These are phyloP conservation scores for Fusarium beomiforme DNA, from an alignment of 2,329 filamentous ascomycete species.

Conservation along the genomic window DNA sequence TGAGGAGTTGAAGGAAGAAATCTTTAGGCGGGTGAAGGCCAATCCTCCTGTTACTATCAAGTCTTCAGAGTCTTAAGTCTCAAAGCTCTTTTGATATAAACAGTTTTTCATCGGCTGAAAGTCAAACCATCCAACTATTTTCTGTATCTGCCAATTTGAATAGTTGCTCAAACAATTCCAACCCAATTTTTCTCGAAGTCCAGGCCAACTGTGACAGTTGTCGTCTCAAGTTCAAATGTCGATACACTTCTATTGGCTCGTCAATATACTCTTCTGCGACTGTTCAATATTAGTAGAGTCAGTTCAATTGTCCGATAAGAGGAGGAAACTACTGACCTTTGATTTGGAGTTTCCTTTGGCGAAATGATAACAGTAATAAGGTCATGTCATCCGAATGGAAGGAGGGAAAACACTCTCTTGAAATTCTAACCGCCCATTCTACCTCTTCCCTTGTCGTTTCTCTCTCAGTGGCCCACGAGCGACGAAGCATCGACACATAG, in stretches of 20 bases:
- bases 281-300: no score
- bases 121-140: no score
- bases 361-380: no score
- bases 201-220: background rate
- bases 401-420: no score
- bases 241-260: background rate
- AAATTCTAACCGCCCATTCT: no score
- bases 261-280: background rate
- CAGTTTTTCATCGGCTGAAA: background rate
- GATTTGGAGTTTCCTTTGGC: no score
- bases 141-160: background rate
- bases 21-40: background rate
- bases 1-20: background rate
- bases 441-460: no score
- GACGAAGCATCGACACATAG: no score
- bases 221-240: background rate
- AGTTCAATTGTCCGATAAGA: no score
- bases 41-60: background rate
- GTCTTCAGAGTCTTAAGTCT: fast-evolving
- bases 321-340: no score
- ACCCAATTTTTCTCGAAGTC: background rate
- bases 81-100: background rate
- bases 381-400: no score
- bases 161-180: background rate
- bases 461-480: no score